Percentiles rank a stretch among this genome's conserved stretches.
phyloP scores from a whole-genome alignment of 2,329 filamentous ascomycete genomes.

The Colletotrichum shisoi region DNA sequence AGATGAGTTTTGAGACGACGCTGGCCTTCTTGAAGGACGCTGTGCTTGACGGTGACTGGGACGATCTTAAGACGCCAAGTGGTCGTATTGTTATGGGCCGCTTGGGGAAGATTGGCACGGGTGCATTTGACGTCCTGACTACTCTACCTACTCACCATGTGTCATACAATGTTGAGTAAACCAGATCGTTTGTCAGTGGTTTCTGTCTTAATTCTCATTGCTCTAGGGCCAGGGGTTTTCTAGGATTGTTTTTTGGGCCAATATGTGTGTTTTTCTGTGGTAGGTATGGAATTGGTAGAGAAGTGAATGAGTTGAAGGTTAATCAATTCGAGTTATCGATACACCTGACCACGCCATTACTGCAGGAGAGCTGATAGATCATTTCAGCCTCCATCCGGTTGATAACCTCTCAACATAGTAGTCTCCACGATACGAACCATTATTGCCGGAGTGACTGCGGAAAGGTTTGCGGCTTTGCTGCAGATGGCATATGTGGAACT shows the following conservation, averaged over 20 bases:
- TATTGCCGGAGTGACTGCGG: too few species aligned
- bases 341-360: too few species aligned
- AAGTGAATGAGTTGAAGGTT: constrained; percentile 28
- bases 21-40: constrained; percentile 92
- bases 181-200: not conserved
- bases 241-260: constrained; percentile 11
- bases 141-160: constrained; percentile 62
- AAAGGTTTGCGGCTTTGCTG: too few species aligned
- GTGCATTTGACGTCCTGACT: constrained; percentile 86
- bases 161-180: constrained; percentile 30
- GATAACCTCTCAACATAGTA: too few species aligned
- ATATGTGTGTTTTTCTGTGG: constrained; percentile 27
- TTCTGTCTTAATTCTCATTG: constrained; percentile 8
- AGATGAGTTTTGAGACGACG: constrained; percentile 99
- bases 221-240: constrained; percentile 17
- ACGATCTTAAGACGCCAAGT: constrained; percentile 85
- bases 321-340: constrained; percentile 9
- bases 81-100: constrained; percentile 87
- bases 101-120: constrained; percentile 84
- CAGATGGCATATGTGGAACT: too few species aligned
- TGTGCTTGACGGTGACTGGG: constrained; percentile 86
- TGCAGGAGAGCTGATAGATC: too few species aligned
- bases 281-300: constrained; percentile 26
- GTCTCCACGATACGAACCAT: too few species aligned
- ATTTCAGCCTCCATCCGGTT: too few species aligned